Conservation (phyloP, 345 rosid genomes). For the Eutrema heterophyllum region DNA sequence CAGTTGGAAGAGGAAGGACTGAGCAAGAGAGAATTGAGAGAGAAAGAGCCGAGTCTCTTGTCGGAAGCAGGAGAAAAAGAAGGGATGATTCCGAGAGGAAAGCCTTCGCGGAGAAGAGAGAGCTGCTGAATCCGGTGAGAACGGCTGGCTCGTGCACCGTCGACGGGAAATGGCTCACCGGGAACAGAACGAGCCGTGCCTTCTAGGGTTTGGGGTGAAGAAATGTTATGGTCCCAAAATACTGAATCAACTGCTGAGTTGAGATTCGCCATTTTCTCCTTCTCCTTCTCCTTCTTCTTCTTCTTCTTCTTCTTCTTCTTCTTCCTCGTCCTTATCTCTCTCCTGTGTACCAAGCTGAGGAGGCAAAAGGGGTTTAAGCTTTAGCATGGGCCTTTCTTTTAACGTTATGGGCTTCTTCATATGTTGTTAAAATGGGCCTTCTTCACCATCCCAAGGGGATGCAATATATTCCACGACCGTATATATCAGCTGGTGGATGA, state of each 20-base stretch:
- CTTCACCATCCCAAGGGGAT: no score
- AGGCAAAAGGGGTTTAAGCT: constrained; percentile 21
- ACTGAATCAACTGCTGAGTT: constrained; percentile 75
- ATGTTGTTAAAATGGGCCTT: background rate
- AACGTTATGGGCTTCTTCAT: background rate
- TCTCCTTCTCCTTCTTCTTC: background rate
- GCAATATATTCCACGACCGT: no score
- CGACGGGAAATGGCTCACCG: constrained; percentile 65
- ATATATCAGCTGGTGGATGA: no score
- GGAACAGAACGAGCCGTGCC: constrained; percentile 69
- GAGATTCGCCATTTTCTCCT: constrained; percentile 56
- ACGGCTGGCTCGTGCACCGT: constrained; percentile 62
- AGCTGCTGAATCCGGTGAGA: constrained; percentile 85
- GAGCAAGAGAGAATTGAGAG: constrained; percentile 65
- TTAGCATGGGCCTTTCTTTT: background rate
- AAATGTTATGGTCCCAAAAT: constrained; percentile 71
- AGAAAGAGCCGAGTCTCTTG: constrained; percentile 59
- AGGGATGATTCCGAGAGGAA: constrained; percentile 81
- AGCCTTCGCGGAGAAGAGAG: constrained; percentile 57
- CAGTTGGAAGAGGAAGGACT: constrained; percentile 49
- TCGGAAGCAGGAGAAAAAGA: constrained; percentile 47
- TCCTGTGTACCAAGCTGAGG: background rate
- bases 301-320: constrained; percentile 6
- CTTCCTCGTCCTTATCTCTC: constrained; percentile 32
- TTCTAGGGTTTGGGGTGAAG: constrained; percentile 61